Base-by-base conservation (phyloP, 2,329 filamentous ascomycete genomes). In the Colletotrichum caudatum region DNA sequence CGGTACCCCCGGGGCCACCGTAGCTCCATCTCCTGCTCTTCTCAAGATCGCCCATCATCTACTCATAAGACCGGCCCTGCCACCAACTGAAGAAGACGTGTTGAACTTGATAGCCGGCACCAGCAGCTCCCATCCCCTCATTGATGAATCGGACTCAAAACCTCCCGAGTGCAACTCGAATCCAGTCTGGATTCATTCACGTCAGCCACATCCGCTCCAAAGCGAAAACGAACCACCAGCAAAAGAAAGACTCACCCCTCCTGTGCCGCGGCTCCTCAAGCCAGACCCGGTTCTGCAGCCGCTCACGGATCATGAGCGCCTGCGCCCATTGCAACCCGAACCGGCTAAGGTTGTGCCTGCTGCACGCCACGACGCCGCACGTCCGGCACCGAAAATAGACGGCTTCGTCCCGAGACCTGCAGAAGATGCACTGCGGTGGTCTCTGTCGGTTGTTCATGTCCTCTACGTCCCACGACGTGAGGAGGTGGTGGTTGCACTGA, bases 311-410 rank as follows among this genome's bases (percentile, higher is more conserved):
- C 18, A 18, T 44, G 18, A 54, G 18, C 18, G 61, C 61, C 37
- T 35, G 48, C 5, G 18, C 48, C 61, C 61, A 64, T 5, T 37
- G 18, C 61, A 64, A 33, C 50, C 61, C 61, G 2, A 62, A 39
- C 59, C 59, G 48, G 23, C 35, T 26, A 37, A 16, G 29, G 7
- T 23, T 35, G 23, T 53, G 50, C 35, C n/a, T 64, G 48, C 61
- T 53, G 18, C 61, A 64, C 37, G 50, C 50, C 48, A 64, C 61
- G 37, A 64, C 26, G 33, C 61, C 61, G 50, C 61, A 64, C 12
- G 35, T 44, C 48, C 9, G 61, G 18, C 61, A 64, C 35, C 61
- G 61, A 11, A 53, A 64, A 18, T 64, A 64, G 9, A 54, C 26
- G 11, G 61, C 61, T 12, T 56, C 37, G 35, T 53, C 39, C 37